Evolutionary conservation across 495 filamentous ascomycete genomes (phyloP).

Genomic region (Lasiosphaeria miniovina): DNA sequence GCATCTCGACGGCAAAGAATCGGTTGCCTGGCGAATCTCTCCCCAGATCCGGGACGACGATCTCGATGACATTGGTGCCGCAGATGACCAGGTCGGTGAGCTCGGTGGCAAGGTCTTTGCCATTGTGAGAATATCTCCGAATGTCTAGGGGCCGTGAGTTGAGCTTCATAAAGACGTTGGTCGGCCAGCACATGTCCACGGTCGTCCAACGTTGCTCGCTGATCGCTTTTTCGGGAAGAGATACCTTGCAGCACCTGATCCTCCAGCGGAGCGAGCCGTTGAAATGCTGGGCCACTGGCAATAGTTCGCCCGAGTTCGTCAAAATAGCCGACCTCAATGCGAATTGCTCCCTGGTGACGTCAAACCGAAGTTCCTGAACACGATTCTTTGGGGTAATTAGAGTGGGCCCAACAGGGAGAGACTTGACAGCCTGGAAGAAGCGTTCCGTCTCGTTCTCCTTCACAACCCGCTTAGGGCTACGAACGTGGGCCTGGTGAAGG

Average conservation of each 20-base stretch:
- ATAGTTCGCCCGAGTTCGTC: constrained; percentile 7
- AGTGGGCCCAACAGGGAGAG: constrained; percentile 41
- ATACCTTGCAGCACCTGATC: constrained; percentile 32
- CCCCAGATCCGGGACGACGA: constrained; percentile 47
- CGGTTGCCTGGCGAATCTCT: constrained; percentile 42
- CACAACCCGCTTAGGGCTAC: constrained; percentile 51
- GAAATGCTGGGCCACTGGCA: constrained; percentile 33
- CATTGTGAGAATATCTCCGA: constrained; percentile 63
- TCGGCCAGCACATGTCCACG: constrained; percentile 67
- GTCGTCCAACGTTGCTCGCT: constrained; percentile 56
- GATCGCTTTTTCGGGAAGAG: constrained; percentile 4
- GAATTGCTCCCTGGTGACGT: constrained; percentile 33
- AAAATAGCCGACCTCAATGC: constrained; percentile 19
- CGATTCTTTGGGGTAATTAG: constrained; percentile 27
- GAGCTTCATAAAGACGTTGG: constrained; percentile 63
- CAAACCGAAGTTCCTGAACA: constrained; percentile 33
- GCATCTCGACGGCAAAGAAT: constrained; percentile 59
- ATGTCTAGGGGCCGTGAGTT: constrained; percentile 59
- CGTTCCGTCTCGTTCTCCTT: constrained; percentile 27
- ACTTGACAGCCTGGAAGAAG: constrained; percentile 47
- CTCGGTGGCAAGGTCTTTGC: constrained; percentile 73
- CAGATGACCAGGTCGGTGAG: constrained; percentile 53
- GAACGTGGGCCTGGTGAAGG: constrained; percentile 57
- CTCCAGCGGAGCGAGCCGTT: constrained; percentile 41
- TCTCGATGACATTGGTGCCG: constrained; percentile 58